Evolutionary conservation across 2,329 filamentous ascomycete genomes (phyloP).

Genomic region (Epichloe hybrida): DNA sequence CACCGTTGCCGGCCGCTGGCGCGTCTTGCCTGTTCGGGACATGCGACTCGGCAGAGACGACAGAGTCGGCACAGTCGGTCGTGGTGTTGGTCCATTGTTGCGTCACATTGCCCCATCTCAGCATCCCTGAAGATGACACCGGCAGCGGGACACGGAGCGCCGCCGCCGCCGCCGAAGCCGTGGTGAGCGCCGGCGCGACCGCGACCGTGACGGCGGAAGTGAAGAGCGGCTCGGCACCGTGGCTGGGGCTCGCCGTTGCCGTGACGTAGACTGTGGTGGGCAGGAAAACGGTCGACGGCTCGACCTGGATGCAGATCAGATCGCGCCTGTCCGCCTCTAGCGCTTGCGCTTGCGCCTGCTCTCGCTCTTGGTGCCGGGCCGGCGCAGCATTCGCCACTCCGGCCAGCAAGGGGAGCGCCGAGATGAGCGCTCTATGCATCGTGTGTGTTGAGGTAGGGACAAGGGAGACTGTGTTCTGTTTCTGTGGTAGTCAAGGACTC

Average conservation of each 20-base stretch:
- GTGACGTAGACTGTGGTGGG: constrained; percentile 1
- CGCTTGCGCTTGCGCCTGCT: neutral
- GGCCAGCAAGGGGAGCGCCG: constrained; percentile 13
- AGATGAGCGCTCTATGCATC: constrained; percentile 14
- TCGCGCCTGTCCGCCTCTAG: neutral
- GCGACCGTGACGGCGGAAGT: neutral
- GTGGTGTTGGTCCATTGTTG: neutral
- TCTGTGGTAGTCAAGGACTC: no score
- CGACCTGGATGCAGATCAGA: neutral
- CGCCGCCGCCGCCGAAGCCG: neutral
- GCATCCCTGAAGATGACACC: neutral
- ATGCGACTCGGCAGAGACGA: neutral
- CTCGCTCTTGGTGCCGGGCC: neutral
- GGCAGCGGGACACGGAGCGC: neutral
- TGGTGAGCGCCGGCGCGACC: neutral
- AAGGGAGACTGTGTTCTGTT: neutral
- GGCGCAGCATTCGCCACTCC: constrained; percentile 11
- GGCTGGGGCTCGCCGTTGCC: neutral
- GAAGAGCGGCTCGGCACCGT: neutral
- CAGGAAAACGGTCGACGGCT: constrained; percentile 1
- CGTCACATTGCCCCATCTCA: constrained; percentile 3
- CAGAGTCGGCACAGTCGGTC: neutral
- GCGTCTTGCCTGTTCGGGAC: neutral
- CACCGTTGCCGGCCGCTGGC: neutral
- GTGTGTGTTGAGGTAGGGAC: neutral